Percentiles rank a stretch among this genome's conserved stretches.
Conservation (phyloP, 2,329 filamentous ascomycete species). For the Fusarium penzigii region DNA sequence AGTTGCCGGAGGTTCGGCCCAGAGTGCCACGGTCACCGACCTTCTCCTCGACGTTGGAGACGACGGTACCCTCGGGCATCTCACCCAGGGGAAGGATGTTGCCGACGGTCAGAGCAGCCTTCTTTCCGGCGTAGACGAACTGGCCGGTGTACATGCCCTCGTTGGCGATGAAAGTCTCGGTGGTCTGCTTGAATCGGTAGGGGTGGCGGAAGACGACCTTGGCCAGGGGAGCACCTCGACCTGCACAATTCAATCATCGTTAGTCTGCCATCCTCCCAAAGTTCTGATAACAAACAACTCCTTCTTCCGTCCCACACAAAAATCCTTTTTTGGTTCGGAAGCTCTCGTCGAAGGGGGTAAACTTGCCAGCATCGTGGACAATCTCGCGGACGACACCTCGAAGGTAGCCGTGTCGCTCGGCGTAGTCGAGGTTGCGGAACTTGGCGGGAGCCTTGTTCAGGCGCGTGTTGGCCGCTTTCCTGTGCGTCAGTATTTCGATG, state of each 20-base stretch:
- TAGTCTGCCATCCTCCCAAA: conserved; percentile 25
- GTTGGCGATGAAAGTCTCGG: conserved; percentile 99
- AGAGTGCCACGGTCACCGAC: conserved; percentile 93
- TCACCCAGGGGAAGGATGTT: conserved; percentile 94
- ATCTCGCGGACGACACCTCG: conserved; percentile 98
- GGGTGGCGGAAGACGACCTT: conserved; percentile 96
- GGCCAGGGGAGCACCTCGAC: conserved; percentile 94
- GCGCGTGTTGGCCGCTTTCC: conserved; percentile 75
- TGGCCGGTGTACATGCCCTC: conserved; percentile 99
- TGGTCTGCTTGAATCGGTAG: conserved; percentile 96
- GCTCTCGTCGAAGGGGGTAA: conserved; percentile 14
- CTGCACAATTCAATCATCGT: conserved; percentile 31
- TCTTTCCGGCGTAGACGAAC: conserved; percentile 99
- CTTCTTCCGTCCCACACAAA: conserved; percentile 4
- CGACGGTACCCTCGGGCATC: conserved; percentile 98
- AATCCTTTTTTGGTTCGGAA: conserved; percentile 10
- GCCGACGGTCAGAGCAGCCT: conserved; percentile 92
- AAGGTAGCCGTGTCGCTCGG: conserved; percentile 96
- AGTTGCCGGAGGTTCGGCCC: conserved; percentile 98
- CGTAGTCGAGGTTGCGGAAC: conserved; percentile 95
- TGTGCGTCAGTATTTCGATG: conserved; percentile 33
- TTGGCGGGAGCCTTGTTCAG: conserved; percentile 84
- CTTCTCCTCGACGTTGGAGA: conserved; percentile 99
- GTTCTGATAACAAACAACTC: conserved; percentile 4
- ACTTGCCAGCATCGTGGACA: conserved; percentile 88